Percentiles rank a stretch among this genome's conserved stretches.
These are phyloP conservation scores for Cyberlindnera maclurae DNA, from an alignment of 805 yeast species.

Conservation along the genomic window DNA sequence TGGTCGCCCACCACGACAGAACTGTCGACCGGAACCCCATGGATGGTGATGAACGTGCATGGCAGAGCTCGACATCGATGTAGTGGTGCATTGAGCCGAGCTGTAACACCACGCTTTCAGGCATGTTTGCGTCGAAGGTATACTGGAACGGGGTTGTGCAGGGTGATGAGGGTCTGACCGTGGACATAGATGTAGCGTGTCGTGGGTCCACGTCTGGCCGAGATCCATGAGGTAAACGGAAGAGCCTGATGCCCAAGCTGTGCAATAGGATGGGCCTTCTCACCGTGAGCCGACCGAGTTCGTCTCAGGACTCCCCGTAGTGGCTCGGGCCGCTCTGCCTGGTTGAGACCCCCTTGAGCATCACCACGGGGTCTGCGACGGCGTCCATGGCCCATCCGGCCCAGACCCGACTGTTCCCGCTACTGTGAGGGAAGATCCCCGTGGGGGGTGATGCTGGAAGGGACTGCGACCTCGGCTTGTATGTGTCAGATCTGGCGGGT, in stretches of 20 bases:
- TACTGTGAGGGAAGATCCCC: no score
- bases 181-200: constrained; percentile 8
- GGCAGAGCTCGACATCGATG: constrained; percentile 8
- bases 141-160: constrained; percentile 21
- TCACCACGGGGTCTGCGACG: constrained; percentile 9
- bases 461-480: no score
- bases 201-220: constrained; percentile 6
- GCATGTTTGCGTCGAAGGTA: constrained; percentile 11
- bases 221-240: constrained; percentile 2
- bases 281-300: constrained; percentile 7
- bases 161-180: constrained; percentile 2
- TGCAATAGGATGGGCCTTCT: constrained; percentile 6
- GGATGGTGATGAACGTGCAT: constrained; percentile 6
- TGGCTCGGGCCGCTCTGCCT: constrained; percentile 11
- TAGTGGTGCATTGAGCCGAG: constrained; percentile 14
- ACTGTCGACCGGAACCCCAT: constrained; percentile 12
- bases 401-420: no score
- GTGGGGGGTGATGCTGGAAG: no score
- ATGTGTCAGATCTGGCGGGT: no score
- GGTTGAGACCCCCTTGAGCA: constrained; percentile 15
- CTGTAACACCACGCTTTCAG: constrained; percentile 11
- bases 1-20: constrained; percentile 10
- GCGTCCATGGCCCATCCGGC: no score
- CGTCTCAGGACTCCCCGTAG: constrained; percentile 11
- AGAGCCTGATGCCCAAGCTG: constrained; percentile 10